Evolutionary conservation across 345 rosid species (phyloP), one percentile per base, ranked within the genome.

Genomic region (Stellera chamaejasme): DNA sequence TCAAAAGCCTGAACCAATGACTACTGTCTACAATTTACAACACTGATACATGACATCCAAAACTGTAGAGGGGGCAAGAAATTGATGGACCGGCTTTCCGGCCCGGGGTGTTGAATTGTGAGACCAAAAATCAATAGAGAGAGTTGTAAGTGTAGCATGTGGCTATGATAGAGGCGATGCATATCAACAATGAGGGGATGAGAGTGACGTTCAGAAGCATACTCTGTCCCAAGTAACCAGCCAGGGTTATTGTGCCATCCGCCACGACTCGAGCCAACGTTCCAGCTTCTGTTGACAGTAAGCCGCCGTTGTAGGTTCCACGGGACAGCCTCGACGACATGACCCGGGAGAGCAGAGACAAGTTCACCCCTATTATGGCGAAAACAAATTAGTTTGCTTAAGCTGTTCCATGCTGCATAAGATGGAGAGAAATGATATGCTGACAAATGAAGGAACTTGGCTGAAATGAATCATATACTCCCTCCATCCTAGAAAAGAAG

Each of bases 281-380:
- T 42, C 99, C 97, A 1, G 99, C 97, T 77, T 94, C 97, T 4
- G 97, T 94, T 0, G 97, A 94, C 1, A 94, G 81, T 43, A 94
- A 66, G 14, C 99, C 99, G 0, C 97, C 97, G 41, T 94, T 94
- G 82, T 82, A 94, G 15, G 99, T 94, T 72, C 99, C 97, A 1
- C 87, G 82, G 0, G 99, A 83, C 44, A 90, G 90, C 74, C 99
- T 77, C 15, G 99, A 87, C 8, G 99, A 90, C 99, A 94, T 90
- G 32, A 94, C 97, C 8, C 96, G 79, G 23, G 99, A 94, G 10
- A 94, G 85, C 60, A 94, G 79, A 2, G 99, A 79, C 59, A 94
- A 72, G 71, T 90, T 94, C 43, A 94, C 97, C 14, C 99, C 99
- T 93, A 67, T 32, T 9, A 15, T 10, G 46, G 10, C 10, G 25